A percentile compares a stretch with the other conserved stretches of the same genome.
These are phyloP conservation scores for Microstegium vimineum DNA, from an alignment of 176 grass and related monocot species.

Conservation along the genomic window DNA sequence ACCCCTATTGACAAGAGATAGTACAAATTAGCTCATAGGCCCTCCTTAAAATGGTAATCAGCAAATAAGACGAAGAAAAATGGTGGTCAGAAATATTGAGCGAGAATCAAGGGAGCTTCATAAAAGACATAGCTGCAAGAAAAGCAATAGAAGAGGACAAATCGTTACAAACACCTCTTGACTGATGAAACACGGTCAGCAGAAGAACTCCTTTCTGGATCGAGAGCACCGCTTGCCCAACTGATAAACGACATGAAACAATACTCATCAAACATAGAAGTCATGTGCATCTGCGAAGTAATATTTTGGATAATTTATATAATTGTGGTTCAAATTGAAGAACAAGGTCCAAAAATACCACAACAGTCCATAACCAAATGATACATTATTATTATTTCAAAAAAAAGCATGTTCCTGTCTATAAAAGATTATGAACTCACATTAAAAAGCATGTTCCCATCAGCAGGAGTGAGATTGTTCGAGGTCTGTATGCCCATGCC, in stretches of 20 bases:
- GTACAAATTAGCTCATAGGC: neutral
- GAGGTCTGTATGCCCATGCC: constrained; percentile 93
- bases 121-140: neutral
- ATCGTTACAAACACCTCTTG: constrained; percentile 55
- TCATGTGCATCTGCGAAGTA: neutral
- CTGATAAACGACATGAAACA: constrained; percentile 49
- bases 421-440: constrained; percentile 36
- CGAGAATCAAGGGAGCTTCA: neutral
- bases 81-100: neutral
- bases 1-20: constrained; percentile 51
- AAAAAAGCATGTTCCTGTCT: neutral
- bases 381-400: neutral
- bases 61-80: constrained; percentile 2
- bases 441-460: constrained; percentile 87
- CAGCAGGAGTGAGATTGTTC: constrained; percentile 75
- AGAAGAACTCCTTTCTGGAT: constrained; percentile 72
- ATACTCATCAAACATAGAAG: constrained; percentile 1
- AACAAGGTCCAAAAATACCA: neutral
- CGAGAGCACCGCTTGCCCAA: constrained; percentile 88
- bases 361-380: neutral
- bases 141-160: neutral
- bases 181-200: constrained; percentile 67
- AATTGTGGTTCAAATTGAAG: constrained; percentile 3
- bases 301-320: neutral
- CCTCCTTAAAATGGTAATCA: constrained; percentile 2